phyloP scores from a whole-genome alignment of 257 asterid genomes.

The Rubia yunnanensis region DNA sequence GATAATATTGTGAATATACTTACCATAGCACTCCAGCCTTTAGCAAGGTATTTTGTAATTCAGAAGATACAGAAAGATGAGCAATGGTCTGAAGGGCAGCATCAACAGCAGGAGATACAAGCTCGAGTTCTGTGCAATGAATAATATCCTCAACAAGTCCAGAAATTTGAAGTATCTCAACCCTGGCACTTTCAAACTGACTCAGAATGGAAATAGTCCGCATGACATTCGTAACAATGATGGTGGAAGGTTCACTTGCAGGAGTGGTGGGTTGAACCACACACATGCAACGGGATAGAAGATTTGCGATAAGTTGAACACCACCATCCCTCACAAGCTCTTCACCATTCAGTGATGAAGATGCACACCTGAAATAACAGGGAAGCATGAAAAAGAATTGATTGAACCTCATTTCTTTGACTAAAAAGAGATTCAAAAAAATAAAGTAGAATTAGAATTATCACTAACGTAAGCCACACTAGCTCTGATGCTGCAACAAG shows the following conservation, averaged over 20 bases:
- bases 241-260: conserved; percentile 69
- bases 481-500: conserved; percentile 93
- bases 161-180: conserved; percentile 65
- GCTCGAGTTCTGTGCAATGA: conserved; percentile 91
- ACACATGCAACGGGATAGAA: conserved; percentile 92
- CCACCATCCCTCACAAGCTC: conserved; percentile 98
- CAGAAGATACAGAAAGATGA: conserved; percentile 67
- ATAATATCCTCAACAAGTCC: conserved; percentile 89
- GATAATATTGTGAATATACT: conserved; percentile 6
- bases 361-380: conserved; percentile 55
- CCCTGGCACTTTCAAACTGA: conserved; percentile 88
- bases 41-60: conserved; percentile 70
- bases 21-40: conserved; percentile 93
- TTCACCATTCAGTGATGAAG: conserved; percentile 93
- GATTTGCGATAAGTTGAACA: conserved; percentile 78
- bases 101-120: conserved; percentile 73
- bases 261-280: conserved; percentile 91
- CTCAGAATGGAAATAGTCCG: conserved; percentile 77
- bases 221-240: conserved; percentile 78
- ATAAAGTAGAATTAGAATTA: conserved; percentile 6
- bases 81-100: conserved; percentile 89
- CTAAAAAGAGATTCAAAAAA: not conserved
- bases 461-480: conserved; percentile 87
- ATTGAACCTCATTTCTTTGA: not conserved
- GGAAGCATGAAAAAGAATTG: conserved; percentile 4